Evolutionary conservation across 2,329 filamentous ascomycete species (phyloP), one percentile per base, ranked within the genome.

Genomic region (Pseudogymnoascus sp.): DNA sequence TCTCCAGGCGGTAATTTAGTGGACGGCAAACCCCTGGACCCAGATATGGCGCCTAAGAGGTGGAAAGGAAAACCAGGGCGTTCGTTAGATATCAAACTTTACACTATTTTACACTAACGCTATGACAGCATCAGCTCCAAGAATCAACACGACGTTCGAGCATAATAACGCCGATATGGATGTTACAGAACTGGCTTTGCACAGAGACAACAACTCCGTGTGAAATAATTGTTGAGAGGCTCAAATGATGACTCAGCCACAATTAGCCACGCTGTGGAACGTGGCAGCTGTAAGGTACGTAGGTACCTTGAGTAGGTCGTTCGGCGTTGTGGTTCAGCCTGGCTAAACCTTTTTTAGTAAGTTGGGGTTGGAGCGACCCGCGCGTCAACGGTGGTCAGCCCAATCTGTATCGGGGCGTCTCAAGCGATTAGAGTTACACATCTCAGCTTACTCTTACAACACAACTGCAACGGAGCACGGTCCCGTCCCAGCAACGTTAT

Each of bases 11-110:
- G 16, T 20, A 54, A 12, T 54, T 54, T 54, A 54, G 47, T 54
- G 47, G 28, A 32, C 47, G 47, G 47, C 47, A 54, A 41, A 54
- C 47, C 47, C 47, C 47, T 54, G 47, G 47, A 54, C 47, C 47
- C 47, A 54, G 47, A 54, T 54, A 18, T 2, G 28, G 47, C 47
- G 47, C 9, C 28, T 54, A 54, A 28, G 28, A 16, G 47, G n/a
- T 8, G 4, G 47, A 32, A 54, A n/a, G 28, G 47, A 54, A 34
- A 54, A 11, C 4, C 28, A 20, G 47, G 28, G 28, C 7, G 43
- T 30, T n/a, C 7, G 43, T 54, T 32, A 34, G 11, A 20, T 54
- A 54, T 34, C 47, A 54, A 18, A 20, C 18, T 34, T 14, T 8
- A 54, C 22, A 50, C 30, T 32, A 32, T 32, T 32, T 32, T 32